Percentiles rank a stretch among this genome's conserved stretches.
Conservation (phyloP, 2,329 filamentous ascomycete genomes). For the Sporothrix schenckii region DNA sequence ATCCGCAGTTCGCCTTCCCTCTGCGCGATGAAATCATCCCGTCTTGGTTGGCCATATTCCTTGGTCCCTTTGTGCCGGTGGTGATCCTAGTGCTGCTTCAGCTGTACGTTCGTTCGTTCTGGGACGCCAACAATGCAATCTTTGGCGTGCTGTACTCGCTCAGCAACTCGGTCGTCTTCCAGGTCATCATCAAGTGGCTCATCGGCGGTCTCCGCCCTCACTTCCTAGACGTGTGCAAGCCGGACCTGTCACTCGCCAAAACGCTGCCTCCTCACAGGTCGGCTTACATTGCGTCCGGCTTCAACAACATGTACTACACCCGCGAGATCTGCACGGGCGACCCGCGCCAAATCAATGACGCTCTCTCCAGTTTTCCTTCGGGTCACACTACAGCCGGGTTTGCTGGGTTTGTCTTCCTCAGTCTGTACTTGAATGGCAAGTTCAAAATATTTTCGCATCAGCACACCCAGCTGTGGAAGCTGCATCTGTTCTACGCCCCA, state of each 20-base stretch:
- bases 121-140: conserved; percentile 71
- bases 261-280: conserved; percentile 37
- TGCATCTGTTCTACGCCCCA: conserved; percentile 65
- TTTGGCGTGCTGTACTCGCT: conserved; percentile 71
- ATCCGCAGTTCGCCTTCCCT: conserved; percentile 71
- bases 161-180: conserved; percentile 72
- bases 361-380: conserved; percentile 70
- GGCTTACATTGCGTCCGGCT: conserved; percentile 52
- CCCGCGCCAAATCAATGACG: conserved; percentile 65
- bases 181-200: conserved; percentile 75
- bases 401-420: conserved; percentile 70
- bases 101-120: conserved; percentile 68
- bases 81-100: conserved; percentile 66
- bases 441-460: conserved; percentile 75
- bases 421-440: conserved; percentile 76
- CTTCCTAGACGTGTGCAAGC: conserved; percentile 71
- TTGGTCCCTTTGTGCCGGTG: conserved; percentile 66
- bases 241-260: conserved; percentile 52
- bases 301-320: conserved; percentile 66
- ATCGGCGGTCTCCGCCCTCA: conserved; percentile 74
- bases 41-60: conserved; percentile 69
- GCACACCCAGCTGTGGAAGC: conserved; percentile 74
- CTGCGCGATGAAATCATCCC: conserved; percentile 70
- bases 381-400: conserved; percentile 76
- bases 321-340: conserved; percentile 71